Evolutionary conservation across 169 alveolate genomes (phyloP), one percentile per base, ranked within the genome.

Genomic region (Plasmodium falciparum): DNA sequence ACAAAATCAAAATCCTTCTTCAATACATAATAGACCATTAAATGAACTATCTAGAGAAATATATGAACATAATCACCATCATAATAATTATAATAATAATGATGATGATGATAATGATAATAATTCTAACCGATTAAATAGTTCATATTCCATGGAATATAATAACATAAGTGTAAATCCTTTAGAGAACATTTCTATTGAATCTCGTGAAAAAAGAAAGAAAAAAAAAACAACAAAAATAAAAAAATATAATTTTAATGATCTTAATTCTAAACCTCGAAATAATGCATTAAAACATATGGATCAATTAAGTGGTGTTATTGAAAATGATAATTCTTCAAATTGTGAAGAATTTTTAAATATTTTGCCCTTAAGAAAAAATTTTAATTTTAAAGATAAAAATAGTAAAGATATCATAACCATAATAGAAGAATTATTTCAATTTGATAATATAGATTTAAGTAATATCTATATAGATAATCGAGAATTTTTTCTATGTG

Each of bases 371-470:
- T 54, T 85, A 43, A 70, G 92, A 50, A 85, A 70, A 59, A 71
- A 47, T 22, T 71, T 58, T 45, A 70, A 63, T 71, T 71, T 85
- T 66, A 85, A 85, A 13, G 88, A 85, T 17, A 70, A 72, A 47
- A 85, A 33, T 65, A 72, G 88, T 66, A 85, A 71, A 20, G 92
- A 85, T 24, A 85, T 59, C 26, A 29, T 85, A 6, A 26, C 63
- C 8, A 85, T 85, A 85, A 85, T 85, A 61, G 62, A 85, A 63
- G 92, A 85, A 22, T 29, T 85, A 33, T 85, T 85, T 52, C 92
- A 85, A 62, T 85, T 85, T 85, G 92, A 85, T 49, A 49, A 71
- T 20, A 33, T 85, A 22, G 88, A 85, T 50, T 43, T 85, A 58
- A 85, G 88, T 33, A 70, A 39, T 50, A 26, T 85, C 12, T 85